These are phyloP conservation scores for Psilocybe subaeruginosa DNA, from an alignment of 768 basidiomycete species.

Conservation along the genomic window DNA sequence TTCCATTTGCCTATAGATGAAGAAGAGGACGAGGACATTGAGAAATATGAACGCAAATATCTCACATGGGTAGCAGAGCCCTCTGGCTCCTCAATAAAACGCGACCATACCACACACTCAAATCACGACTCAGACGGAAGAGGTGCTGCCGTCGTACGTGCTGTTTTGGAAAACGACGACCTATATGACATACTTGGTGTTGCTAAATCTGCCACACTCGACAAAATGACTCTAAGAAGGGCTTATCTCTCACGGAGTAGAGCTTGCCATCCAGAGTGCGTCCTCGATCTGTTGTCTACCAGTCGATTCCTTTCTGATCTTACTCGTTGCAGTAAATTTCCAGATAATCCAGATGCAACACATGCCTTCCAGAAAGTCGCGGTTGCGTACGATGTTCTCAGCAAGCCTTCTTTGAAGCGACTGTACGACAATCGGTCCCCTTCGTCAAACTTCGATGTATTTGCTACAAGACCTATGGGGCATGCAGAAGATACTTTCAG, in stretches of 20 bases:
- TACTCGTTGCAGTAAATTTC: constrained; percentile 67
- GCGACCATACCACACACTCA: neutral
- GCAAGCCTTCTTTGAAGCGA: constrained; percentile 68
- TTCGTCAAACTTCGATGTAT: constrained; percentile 53
- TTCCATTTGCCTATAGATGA: constrained; percentile 69
- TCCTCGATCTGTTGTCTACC: constrained; percentile 15
- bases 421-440: constrained; percentile 66
- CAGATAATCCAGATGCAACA: constrained; percentile 75
- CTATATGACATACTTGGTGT: constrained; percentile 78
- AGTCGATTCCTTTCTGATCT: constrained; percentile 6
- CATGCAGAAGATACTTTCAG: constrained; percentile 82
- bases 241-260: constrained; percentile 78
- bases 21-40: constrained; percentile 50
- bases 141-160: constrained; percentile 40
- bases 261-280: constrained; percentile 87
- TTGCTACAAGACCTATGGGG: constrained; percentile 50
- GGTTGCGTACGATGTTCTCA: constrained; percentile 81
- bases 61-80: constrained; percentile 52
- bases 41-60: constrained; percentile 47
- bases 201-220: constrained; percentile 47
- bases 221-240: constrained; percentile 66
- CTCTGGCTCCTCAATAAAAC: constrained; percentile 26
- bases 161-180: constrained; percentile 64
- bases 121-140: constrained; percentile 15
- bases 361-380: constrained; percentile 87